phyloP scores from a whole-genome alignment of 2,329 filamentous ascomycete species.

The Sordariomycetes sp. region DNA sequence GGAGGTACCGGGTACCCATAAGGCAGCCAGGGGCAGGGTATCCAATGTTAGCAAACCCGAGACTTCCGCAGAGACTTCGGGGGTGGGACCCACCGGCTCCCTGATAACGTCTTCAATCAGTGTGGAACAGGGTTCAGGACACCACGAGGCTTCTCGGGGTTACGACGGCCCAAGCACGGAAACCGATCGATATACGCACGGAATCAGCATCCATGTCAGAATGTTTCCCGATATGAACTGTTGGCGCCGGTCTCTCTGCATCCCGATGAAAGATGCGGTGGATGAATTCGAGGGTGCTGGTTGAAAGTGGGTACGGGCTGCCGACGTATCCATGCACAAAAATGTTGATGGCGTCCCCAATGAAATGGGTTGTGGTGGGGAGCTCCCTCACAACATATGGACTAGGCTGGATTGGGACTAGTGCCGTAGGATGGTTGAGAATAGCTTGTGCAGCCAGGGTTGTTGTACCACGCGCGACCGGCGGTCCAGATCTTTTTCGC shows the following conservation, averaged over 20 bases:
- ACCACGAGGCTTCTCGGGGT: neutral
- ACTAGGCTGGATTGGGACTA: conserved; percentile 17
- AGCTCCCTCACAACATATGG: neutral
- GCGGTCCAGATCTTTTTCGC: conserved; percentile 6
- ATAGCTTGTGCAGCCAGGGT: neutral
- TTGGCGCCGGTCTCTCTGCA: neutral
- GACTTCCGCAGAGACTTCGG: neutral
- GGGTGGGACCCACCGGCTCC: neutral
- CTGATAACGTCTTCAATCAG: neutral
- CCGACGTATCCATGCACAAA: neutral
- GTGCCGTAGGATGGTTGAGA: conserved; percentile 32
- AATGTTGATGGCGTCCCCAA: conserved; percentile 7
- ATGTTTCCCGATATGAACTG: neutral
- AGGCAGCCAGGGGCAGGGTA: neutral
- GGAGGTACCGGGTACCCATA: neutral
- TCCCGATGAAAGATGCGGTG: neutral
- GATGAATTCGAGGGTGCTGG: neutral
- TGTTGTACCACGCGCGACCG: neutral
- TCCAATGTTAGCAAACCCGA: neutral
- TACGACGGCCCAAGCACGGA: conserved; percentile 1
- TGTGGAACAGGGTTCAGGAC: neutral
- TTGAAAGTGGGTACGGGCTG: neutral
- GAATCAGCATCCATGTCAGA: neutral
- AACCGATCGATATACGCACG: conserved; percentile 3
- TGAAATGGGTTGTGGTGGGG: conserved; percentile 5